Base-by-base conservation (phyloP, 1,139 yeast genomes). In the Nakaseomyces uthaithaninus region DNA sequence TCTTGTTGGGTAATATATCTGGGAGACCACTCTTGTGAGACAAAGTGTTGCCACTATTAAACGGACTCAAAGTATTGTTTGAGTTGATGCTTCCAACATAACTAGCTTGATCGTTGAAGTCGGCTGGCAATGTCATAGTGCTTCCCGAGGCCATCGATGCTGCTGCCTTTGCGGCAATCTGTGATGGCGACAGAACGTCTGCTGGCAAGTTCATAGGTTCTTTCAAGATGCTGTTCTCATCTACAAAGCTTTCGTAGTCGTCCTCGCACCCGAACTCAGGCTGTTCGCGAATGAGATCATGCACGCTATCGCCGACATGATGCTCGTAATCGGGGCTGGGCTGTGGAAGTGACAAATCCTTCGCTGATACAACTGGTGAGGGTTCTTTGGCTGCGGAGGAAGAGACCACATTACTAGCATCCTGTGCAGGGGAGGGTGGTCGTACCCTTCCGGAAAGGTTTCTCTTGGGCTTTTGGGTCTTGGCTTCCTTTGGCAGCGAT, bases 1-100 rank as follows among this genome's bases (percentile, higher is more conserved):
- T 43, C 28, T 52, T 54, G 16, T 47, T 51, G 14, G 58, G 57
- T 27, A 53, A 52, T 11, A 53, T 37, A 37, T 53, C 54, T 2
- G 57, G 58, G 11, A 53, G 38, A 6, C 57, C 53, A 3, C 56
- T 55, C 25, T 49, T 48, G 31, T 51, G 50, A 12, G 48, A 48
- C n/a, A 51, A 42, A n/a, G 49, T 44, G 5, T 45, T 42, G 15
- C 43, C 43, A 17, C 22, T 28, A 17, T 39, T 42, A 10, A 45
- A 38, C 33, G 42, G 49, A 36, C 44, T 48, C 16, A 49, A 27
- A 3, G 45, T 41, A 3, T 45, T 45, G 33, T 49, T 49, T 10
- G 33, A 16, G 11, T 16, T 19, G 16, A 31, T 12, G 14, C 25
- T 7, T 2, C 25, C 35, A n/a, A 47, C 37, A 9, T 45, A 39